A percentile compares a stretch with the other conserved stretches of the same genome.
phyloP scores from a whole-genome alignment of 257 asterid genomes.

The Scutellaria minor region DNA sequence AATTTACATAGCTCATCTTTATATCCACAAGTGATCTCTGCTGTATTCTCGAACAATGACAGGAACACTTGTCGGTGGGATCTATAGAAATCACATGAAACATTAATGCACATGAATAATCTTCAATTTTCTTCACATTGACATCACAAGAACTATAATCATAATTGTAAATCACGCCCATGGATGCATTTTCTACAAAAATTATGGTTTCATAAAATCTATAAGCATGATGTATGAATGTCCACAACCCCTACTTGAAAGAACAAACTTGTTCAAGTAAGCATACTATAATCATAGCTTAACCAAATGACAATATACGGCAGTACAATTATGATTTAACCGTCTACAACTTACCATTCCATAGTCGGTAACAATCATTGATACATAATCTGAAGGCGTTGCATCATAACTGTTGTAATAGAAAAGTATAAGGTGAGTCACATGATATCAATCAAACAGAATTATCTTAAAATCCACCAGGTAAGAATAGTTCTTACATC shows the following conservation, averaged over 20 bases:
- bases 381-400: slow-evolving; percentile 85
- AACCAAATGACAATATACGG: background rate
- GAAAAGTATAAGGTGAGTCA: slow-evolving; percentile 34
- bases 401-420: slow-evolving; percentile 71
- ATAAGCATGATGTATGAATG: background rate
- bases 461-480: slow-evolving; percentile 18
- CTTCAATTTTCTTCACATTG: background rate
- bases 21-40: slow-evolving; percentile 67
- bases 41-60: slow-evolving; percentile 83
- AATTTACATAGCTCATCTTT: slow-evolving; percentile 33
- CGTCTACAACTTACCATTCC: slow-evolving; percentile 75
- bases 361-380: slow-evolving; percentile 83
- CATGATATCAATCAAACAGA: slow-evolving; percentile 12
- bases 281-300: background rate
- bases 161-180: background rate
- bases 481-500: slow-evolving; percentile 45
- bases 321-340: slow-evolving; percentile 19
- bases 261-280: background rate
- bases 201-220: background rate
- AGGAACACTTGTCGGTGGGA: slow-evolving; percentile 89
- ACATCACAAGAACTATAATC: background rate
- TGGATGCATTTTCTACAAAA: slow-evolving; percentile 1
- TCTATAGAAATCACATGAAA: slow-evolving; percentile 48
- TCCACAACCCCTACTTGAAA: background rate
- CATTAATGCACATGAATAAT: background rate